Percentiles rank a stretch among this genome's conserved stretches.
These are phyloP conservation scores for Mallotus japonicus DNA, from an alignment of 441 rosid species.

Conservation along the genomic window DNA sequence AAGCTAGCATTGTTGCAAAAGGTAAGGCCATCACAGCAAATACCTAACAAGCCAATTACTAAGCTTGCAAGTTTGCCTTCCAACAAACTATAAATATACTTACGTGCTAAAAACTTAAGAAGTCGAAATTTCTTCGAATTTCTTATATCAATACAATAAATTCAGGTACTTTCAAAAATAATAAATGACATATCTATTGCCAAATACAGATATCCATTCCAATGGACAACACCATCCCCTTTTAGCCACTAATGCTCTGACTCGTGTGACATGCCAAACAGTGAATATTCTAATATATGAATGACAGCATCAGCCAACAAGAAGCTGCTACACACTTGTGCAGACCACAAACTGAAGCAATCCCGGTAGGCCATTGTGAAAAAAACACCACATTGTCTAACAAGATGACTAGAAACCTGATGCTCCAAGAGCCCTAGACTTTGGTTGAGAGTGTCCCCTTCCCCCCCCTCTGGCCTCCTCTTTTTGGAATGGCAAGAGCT, in stretches of 20 bases:
- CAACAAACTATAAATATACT: not conserved
- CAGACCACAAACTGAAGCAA: not conserved
- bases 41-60: not conserved
- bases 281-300: not conserved
- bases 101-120: not conserved
- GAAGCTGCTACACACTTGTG: not conserved
- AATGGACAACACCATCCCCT: not conserved
- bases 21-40: not conserved
- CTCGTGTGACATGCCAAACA: not conserved
- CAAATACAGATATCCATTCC: not conserved
- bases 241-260: not conserved
- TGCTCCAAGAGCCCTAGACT: no score
- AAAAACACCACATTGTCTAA: not conserved
- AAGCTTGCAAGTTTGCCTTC: not conserved
- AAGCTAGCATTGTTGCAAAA: not conserved
- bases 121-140: not conserved
- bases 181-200: not conserved
- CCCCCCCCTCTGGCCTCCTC: not conserved
- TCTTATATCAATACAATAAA: not conserved
- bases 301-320: not conserved
- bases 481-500: not conserved
- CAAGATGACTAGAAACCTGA: not conserved
- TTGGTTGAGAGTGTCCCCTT: no score
- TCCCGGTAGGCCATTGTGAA: no score
- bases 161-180: not conserved